Conservation (phyloP, 257 asterid species). For the Nicotiana benthamiana region DNA sequence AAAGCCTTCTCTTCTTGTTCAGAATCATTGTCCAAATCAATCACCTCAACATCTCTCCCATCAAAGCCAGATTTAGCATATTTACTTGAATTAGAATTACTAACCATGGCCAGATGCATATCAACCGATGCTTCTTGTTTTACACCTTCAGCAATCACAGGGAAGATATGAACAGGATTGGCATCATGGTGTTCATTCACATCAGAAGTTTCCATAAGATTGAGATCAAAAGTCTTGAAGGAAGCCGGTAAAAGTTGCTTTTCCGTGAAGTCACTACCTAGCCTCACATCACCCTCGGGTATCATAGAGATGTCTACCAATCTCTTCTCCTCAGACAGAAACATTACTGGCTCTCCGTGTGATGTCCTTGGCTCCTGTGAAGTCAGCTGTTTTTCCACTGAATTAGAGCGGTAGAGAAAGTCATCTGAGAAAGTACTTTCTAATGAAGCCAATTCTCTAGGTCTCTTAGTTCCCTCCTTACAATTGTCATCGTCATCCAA, state of each 20-base stretch:
- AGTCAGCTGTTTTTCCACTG: slow-evolving; percentile 33
- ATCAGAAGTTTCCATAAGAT: slow-evolving; percentile 67
- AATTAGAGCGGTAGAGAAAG: slow-evolving; percentile 28
- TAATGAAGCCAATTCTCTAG: slow-evolving; percentile 9
- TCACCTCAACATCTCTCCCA: slow-evolving; percentile 67
- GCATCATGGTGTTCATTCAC: slow-evolving; percentile 39
- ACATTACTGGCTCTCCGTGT: slow-evolving; percentile 19
- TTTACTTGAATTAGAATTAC: slow-evolving; percentile 29
- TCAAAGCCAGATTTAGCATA: slow-evolving; percentile 32
- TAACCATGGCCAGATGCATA: slow-evolving; percentile 63
- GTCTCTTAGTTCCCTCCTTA: slow-evolving; percentile 40
- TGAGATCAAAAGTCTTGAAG: slow-evolving; percentile 82
- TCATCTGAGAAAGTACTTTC: slow-evolving; percentile 44
- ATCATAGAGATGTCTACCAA: slow-evolving; percentile 39
- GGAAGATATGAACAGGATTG: slow-evolving; percentile 32
- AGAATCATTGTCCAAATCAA: slow-evolving; percentile 86
- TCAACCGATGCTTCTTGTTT: slow-evolving; percentile 39
- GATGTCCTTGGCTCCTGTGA: slow-evolving; percentile 38
- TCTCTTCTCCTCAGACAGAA: slow-evolving; percentile 39
- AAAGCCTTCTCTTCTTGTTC: slow-evolving; percentile 45
- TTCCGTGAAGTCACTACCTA: slow-evolving; percentile 39
- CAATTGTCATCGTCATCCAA: slow-evolving; percentile 29
- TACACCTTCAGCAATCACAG: slow-evolving; percentile 33
- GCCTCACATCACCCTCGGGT: slow-evolving; percentile 31
- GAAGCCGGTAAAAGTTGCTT: slow-evolving; percentile 61